Evolutionary conservation across 805 yeast genomes (phyloP), one percentile per base, ranked within the genome.

Genomic region (Pichia deserticola): DNA sequence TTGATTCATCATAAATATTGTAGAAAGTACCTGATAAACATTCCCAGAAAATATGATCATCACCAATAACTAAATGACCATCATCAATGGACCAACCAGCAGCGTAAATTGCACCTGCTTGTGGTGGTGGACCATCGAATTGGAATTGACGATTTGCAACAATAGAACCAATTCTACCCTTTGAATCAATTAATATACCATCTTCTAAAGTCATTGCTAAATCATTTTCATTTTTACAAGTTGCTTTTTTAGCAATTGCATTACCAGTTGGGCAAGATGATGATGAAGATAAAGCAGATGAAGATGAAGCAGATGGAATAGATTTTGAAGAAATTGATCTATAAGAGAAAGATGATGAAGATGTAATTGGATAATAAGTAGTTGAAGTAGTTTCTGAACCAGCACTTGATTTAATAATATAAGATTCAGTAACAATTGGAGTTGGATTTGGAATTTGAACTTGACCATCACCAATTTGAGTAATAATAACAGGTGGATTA

Each of bases 101-200:
- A 58, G 79, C 79, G 59, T 73, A 72, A 52, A 73, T 72, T 48
- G 78, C 70, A 65, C 78, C 78, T 46, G 78, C 82, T 67, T 78
- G 84, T 55, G 82, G 82, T 66, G 81, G 78, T 46, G 82, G 82
- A 59, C 82, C 83, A 60, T 78, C 84, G 60, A 78, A 78, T 67
- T 78, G 84, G 77, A 78, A 78, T 67, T 78, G 84, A 69, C 78
- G 71, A 77, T 76, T 76, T 51, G 81, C 76, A 55, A 77, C 82
- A 64, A 77, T 77, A 42, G 81, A 74, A 58, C 82, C 82, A 51
- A 77, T 67, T 73, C 82, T 75, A 46, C 76, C 76, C 52, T 64
- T 55, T 27, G 73, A 57, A 58, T 77, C 82, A 20, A 60, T 72
- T 57, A 78, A 70, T 47, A 73, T 58, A 54, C 75, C 67, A 43